phyloP scores from a whole-genome alignment of 2,329 filamentous ascomycete genomes.

The Beauveria rudraprayagi region DNA sequence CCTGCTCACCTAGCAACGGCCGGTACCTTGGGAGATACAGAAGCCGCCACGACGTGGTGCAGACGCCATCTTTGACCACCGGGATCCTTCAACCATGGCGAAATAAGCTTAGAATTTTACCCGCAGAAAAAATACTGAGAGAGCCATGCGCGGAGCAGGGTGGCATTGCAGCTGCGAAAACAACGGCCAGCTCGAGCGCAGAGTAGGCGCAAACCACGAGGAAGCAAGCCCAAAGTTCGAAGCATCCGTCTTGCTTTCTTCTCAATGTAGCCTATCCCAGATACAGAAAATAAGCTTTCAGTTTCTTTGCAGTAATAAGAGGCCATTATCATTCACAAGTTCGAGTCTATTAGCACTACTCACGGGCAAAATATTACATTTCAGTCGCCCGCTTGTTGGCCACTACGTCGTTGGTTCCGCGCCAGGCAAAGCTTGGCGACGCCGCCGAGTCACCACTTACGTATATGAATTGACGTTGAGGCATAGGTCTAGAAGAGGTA shows the following conservation, averaged over 20 bases:
- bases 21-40: background rate
- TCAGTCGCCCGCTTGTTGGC: background rate
- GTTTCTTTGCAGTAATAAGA: background rate
- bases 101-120: background rate
- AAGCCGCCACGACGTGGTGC: background rate
- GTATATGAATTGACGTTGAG: no score
- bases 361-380: background rate
- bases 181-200: background rate
- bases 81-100: background rate
- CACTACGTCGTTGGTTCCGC: background rate
- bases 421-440: background rate
- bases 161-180: background rate
- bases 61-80: background rate
- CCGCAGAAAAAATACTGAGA: no score
- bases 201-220: conserved; percentile 6
- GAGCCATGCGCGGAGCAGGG: background rate
- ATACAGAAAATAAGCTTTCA: background rate
- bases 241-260: background rate
- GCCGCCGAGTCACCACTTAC: background rate
- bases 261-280: background rate
- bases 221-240: background rate
- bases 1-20: background rate
- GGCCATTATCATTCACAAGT: background rate
- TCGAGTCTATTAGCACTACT: background rate
- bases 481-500: no score